A percentile compares a stretch with the other conserved stretches of the same genome.
Conservation (phyloP, 1,284 basidiomycete species). For the Ceratorhiza oryzae-sativae region DNA sequence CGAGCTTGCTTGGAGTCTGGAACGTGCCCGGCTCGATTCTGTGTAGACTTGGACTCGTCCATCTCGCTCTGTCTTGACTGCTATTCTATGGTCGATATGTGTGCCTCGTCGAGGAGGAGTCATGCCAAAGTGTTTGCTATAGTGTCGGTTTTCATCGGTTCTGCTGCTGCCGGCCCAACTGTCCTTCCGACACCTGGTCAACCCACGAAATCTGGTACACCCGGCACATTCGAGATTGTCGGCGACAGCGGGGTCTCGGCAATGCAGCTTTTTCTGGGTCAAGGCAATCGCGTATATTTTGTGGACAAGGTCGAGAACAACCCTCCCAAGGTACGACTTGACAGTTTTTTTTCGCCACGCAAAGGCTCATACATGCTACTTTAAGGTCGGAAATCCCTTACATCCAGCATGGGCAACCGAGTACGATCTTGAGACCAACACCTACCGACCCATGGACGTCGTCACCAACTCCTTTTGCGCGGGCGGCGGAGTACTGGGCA, state of each 20-base stretch:
- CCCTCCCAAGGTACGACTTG: slow-evolving; percentile 51
- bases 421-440: slow-evolving; percentile 54
- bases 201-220: slow-evolving; percentile 41
- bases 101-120: too few relatives aligned
- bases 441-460: slow-evolving; percentile 66
- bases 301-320: slow-evolving; percentile 58
- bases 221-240: slow-evolving; percentile 57
- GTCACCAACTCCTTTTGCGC: slow-evolving; percentile 84
- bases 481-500: slow-evolving; percentile 59
- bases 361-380: slow-evolving; percentile 52
- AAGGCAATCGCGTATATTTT: slow-evolving; percentile 57
- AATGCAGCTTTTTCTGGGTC: slow-evolving; percentile 54
- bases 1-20: too few relatives aligned
- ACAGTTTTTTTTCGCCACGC: too few relatives aligned
- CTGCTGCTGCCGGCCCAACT: neutral
- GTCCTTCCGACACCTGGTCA: slow-evolving; percentile 40
- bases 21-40: too few relatives aligned
- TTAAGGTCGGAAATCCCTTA: slow-evolving; percentile 15
- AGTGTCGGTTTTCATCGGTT: neutral
- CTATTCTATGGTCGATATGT: too few relatives aligned
- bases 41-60: too few relatives aligned
- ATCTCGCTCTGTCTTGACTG: too few relatives aligned
- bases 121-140: too few relatives aligned
- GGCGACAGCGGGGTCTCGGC: slow-evolving; percentile 59
- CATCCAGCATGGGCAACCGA: slow-evolving; percentile 48